A percentile compares a stretch with the other conserved stretches of the same genome.
phyloP scores from a whole-genome alignment of 495 filamentous ascomycete species.

The Staphylotrichum longicolle region DNA sequence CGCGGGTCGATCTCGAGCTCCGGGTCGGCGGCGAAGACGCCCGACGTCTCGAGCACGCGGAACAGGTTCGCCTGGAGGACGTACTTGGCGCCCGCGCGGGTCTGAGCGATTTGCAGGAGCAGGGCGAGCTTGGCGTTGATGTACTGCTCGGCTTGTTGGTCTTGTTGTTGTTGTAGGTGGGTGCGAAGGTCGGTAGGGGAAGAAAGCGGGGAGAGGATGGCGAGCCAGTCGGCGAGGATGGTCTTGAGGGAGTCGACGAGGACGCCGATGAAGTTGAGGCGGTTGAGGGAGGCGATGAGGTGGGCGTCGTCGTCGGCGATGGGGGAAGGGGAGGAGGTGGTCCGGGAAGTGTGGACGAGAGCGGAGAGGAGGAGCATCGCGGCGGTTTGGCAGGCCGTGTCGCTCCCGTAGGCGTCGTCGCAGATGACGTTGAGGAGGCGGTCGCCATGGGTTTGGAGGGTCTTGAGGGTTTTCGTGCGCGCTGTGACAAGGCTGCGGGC shows the following conservation, averaged over 20 bases:
- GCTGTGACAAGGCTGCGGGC: conserved; percentile 36
- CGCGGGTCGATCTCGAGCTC: conserved; percentile 58
- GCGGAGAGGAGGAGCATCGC: conserved; percentile 74
- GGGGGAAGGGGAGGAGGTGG: conserved; percentile 2
- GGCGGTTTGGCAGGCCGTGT: conserved; percentile 74
- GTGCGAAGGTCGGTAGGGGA: not conserved
- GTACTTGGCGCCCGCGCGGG: conserved; percentile 70
- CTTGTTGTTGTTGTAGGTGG: conserved; percentile 43
- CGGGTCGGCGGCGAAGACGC: conserved; percentile 85
- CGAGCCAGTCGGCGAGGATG: conserved; percentile 61
- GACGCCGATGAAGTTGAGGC: conserved; percentile 85
- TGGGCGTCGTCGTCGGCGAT: conserved; percentile 48
- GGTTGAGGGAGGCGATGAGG: conserved; percentile 73
- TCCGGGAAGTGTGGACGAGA: conserved; percentile 63
- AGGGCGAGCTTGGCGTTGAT: conserved; percentile 76
- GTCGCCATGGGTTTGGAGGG: conserved; percentile 73
- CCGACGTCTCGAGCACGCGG: conserved; percentile 70
- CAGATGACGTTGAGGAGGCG: conserved; percentile 80
- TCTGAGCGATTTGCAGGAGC: conserved; percentile 80
- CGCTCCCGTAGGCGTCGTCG: conserved; percentile 87
- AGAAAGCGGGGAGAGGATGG: conserved; percentile 12
- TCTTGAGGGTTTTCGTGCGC: conserved; percentile 65
- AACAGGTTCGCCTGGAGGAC: conserved; percentile 90
- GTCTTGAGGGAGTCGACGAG: conserved; percentile 78
- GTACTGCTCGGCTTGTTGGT: conserved; percentile 45